Conservation (phyloP, 2,329 filamentous ascomycete species). For the Orbilia ellipsospora region DNA sequence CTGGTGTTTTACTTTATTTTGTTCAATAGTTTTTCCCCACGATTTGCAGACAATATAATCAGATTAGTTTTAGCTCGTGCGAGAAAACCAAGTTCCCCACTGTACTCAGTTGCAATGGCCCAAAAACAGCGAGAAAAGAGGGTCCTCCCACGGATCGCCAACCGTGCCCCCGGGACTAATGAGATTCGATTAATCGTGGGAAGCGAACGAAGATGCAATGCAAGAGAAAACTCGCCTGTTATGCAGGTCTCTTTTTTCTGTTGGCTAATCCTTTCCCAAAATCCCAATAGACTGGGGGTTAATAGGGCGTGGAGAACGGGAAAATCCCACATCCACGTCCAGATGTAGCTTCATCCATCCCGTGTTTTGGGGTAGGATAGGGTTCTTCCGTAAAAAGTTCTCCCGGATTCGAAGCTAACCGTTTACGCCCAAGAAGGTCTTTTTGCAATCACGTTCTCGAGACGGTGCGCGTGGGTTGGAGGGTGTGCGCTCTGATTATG, state of each 20-base stretch:
- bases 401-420: no score
- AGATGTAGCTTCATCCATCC: slow-evolving; percentile 6
- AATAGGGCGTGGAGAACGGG: background rate
- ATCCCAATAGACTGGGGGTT: background rate
- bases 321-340: background rate
- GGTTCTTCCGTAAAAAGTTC: no score
- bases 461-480: background rate
- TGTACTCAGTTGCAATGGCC: background rate
- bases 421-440: background rate
- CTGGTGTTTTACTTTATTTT: no score
- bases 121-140: background rate
- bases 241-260: slow-evolving; percentile 2
- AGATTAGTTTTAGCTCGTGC: no score
- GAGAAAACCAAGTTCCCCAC: no score
- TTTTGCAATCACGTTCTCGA: slow-evolving; percentile 1
- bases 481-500: background rate
- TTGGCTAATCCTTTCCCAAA: slow-evolving; percentile 30
- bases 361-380: slow-evolving; percentile 29
- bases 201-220: background rate
- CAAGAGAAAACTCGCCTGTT: slow-evolving; percentile 30
- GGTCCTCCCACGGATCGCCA: slow-evolving; percentile 38
- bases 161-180: slow-evolving; percentile 55
- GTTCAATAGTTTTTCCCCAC: no score
- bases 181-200: slow-evolving; percentile 35
- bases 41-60: no score